Evolutionary conservation across 176 grass and related monocot species (phyloP).

Genomic region (Zizania latifolia): DNA sequence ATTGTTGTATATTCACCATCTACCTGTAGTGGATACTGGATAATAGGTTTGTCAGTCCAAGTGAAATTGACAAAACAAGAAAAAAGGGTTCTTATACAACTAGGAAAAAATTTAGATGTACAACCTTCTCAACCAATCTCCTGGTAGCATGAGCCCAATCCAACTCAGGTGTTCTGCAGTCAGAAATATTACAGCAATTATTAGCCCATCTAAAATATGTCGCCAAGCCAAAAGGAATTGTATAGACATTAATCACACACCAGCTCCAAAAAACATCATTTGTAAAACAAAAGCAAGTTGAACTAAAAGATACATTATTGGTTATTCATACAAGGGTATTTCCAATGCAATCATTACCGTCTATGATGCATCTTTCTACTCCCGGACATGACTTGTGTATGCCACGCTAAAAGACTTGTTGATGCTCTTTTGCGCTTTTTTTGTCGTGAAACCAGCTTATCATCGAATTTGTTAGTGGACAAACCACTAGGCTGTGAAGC

Average conservation of each 20-base stretch:
- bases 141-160: constrained; percentile 35
- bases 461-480: constrained; percentile 1
- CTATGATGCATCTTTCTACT: not conserved
- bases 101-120: not conserved
- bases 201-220: constrained; percentile 10
- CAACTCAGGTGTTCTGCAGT: constrained; percentile 25
- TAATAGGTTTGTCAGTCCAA: constrained; percentile 28
- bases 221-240: not conserved
- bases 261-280: not conserved
- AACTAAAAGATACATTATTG: constrained; percentile 1
- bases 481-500: not conserved
- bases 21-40: constrained; percentile 39
- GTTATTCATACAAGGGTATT: not conserved
- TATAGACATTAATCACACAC: constrained; percentile 17
- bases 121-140: constrained; percentile 41
- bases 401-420: constrained; percentile 27
- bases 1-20: constrained; percentile 6
- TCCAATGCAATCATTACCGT: constrained; percentile 29
- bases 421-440: constrained; percentile 39
- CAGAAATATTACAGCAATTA: constrained; percentile 14
- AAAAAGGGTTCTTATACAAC: not conserved
- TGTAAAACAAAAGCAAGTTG: not conserved
- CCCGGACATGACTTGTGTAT: constrained; percentile 2
- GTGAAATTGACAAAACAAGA: not conserved
- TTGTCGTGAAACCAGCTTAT: constrained; percentile 6